Evolutionary conservation across 2,329 filamentous ascomycete species (phyloP), one percentile per base, ranked within the genome.

Genomic region (Stagonosporopsis rhizophila): DNA sequence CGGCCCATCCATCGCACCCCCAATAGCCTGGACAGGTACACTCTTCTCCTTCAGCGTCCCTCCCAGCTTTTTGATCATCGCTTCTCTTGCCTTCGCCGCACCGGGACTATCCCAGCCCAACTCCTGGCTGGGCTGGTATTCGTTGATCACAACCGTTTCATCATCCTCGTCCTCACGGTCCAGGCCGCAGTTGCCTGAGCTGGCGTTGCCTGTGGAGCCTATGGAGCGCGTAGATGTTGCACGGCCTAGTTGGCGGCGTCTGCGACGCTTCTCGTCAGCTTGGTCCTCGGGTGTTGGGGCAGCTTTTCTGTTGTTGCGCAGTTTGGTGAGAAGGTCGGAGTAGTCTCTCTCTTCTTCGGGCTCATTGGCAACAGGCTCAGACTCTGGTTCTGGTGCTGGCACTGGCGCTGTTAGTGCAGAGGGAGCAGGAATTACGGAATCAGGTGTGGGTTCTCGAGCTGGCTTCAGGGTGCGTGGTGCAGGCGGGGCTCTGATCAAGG

Each of bases 61-160:
- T 2, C 74, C 75, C 44, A 78, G 58, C 50, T 68, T 68, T 34
- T 59, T 62, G 48, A 78, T 77, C 67, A 78, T 71, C 50, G 65
- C 59, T 50, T 72, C 72, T 32, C 75, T 64, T 42, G 71, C 71
- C 40, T 68, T 72, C 47, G 71, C 68, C 32, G 65, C 70, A 8
- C 70, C 73, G 4, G 69, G 70, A n/a, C 72, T 72, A 45, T 77
- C 75, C 70, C 75, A 78, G 0, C 72, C 69, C 25, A 78, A 50
- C 34, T 71, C 67, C 52, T 78, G 76, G 32, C 70, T 75, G 1
- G 76, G 70, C 50, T 74, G 66, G 39, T 72, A 72, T 30, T 69
- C 70, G 14, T 68, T 62, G 20, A 66, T 53, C 12, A 61, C 40
- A 6, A 64, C 56, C 11, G 58, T 62, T 7, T 64, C 60, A 35